Percentiles rank a stretch among this genome's conserved stretches.
Conservation (phyloP, 805 yeast genomes). For the Cyberlindnera subsufficiens region DNA sequence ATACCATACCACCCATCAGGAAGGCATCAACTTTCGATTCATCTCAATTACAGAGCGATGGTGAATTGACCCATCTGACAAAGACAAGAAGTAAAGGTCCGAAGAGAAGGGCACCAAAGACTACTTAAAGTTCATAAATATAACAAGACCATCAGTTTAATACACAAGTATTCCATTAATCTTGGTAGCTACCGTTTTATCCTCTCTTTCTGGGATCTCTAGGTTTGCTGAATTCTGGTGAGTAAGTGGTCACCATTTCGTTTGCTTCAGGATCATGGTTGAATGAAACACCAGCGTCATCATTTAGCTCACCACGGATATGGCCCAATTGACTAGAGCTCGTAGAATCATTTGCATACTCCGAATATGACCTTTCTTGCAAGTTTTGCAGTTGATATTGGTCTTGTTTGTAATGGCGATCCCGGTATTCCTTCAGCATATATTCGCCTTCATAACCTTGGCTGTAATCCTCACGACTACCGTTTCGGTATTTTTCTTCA, state of each 20-base stretch:
- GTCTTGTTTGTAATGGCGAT: not conserved
- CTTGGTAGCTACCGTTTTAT: too few relatives aligned
- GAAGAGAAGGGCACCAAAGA: conserved; percentile 30
- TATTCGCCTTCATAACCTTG: too few relatives aligned
- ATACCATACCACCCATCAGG: conserved; percentile 1
- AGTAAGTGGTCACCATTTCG: too few relatives aligned
- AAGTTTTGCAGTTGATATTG: not conserved
- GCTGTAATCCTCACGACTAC: too few relatives aligned
- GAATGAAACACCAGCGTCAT: too few relatives aligned
- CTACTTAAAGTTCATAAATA: not conserved
- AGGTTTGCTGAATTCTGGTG: too few relatives aligned
- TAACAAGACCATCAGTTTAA: not conserved
- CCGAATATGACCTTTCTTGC: conserved; percentile 2
- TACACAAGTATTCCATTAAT: too few relatives aligned
- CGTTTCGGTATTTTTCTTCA: too few relatives aligned
- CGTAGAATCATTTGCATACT: not conserved
- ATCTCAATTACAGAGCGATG: conserved; percentile 1
- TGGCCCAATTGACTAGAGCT: too few relatives aligned
- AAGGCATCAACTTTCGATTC: conserved; percentile 21
- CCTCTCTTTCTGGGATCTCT: not conserved
- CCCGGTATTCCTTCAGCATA: too few relatives aligned
- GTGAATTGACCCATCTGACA: conserved; percentile 24
- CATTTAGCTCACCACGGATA: too few relatives aligned
- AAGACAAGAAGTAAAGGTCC: conserved; percentile 31
- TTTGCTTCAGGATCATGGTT: too few relatives aligned